Evolutionary conservation across 495 filamentous ascomycete species (phyloP), one percentile per base, ranked within the genome.

Genomic region (Massariosphaeria phaeospora): DNA sequence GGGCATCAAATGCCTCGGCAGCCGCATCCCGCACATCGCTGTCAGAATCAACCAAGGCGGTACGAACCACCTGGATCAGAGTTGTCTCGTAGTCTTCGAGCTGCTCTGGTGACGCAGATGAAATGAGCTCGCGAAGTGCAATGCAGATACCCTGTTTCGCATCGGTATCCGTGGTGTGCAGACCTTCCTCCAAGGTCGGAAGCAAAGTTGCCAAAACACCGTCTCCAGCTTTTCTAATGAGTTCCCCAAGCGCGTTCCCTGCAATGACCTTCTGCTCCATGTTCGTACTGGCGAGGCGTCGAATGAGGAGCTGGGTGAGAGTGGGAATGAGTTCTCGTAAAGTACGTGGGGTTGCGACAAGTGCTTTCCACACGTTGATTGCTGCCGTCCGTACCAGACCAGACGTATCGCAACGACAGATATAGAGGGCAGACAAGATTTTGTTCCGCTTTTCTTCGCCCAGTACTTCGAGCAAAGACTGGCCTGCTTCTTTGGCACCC

Each of bases 211-310:
- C 79, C 53, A 98, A 71, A 44, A 98, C 90, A 46, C 89, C 85
- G 64, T 97, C 93, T 48, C 93, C 93, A 61, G 91, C 91, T 71
- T 95, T 98, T 57, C 93, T 82, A 61, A 98, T 97, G 24, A 98
- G 76, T 66, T 98, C 93, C 60, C 93, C 94, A 43, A 98, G 76
- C 10, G 93, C 89, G 67, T 97, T 97, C 63, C 91, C 90, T 42
- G 93, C 94, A 73, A 98, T 98, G 54, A 94, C 85, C 72, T 95
- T 96, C 69, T 97, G 93, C 69, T 98, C 93, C 84, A 95, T 88
- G 65, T 96, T 97, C 2, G 90, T 85, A 59, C 89, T 96, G 48
- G 89, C 93, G 31, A 98, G 83, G 30, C 93, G 86, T 48, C 90
- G 84, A 69, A 97, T 97, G 57, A 98, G 84, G 59, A 97, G 79